Evolutionary conservation across 2,329 filamentous ascomycete species (phyloP).

Genomic region (Macrophomina tecta): DNA sequence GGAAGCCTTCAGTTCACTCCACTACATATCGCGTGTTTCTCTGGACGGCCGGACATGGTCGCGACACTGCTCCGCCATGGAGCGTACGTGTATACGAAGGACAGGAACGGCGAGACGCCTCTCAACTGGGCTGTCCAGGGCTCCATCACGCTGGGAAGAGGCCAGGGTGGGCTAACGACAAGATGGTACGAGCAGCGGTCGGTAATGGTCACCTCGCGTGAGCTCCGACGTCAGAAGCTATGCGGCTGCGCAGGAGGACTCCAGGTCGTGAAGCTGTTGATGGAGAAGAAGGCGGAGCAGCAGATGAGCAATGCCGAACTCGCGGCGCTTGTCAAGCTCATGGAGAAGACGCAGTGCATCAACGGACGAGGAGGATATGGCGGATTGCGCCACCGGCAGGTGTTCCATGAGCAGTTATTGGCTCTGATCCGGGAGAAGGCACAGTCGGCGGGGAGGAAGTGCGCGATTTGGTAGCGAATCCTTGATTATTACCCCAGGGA

Average conservation of each 20-base stretch:
- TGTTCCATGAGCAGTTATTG: not conserved
- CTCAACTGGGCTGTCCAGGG: not conserved
- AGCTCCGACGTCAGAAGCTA: not conserved
- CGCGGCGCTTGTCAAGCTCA: not conserved
- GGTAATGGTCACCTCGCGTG: not conserved
- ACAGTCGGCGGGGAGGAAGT: not conserved
- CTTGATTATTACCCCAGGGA: too few species aligned
- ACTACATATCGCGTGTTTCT: not conserved
- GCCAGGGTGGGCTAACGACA: not conserved
- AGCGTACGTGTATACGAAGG: not conserved
- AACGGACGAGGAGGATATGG: not conserved
- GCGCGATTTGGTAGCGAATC: not conserved
- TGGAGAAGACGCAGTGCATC: not conserved
- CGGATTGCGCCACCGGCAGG: not conserved
- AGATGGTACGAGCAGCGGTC: slow-evolving; percentile 2
- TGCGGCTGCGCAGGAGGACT: not conserved
- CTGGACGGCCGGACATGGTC: not conserved
- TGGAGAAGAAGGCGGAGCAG: not conserved
- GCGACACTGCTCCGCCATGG: not conserved
- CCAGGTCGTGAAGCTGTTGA: not conserved
- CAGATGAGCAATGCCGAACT: not conserved
- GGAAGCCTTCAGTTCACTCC: not conserved
- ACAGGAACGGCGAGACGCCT: not conserved
- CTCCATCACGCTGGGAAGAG: not conserved
- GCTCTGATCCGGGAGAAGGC: not conserved